Evolutionary conservation across 352 stramenopile species (phyloP).

Genomic region (Phytophthora pseudosyringae): DNA sequence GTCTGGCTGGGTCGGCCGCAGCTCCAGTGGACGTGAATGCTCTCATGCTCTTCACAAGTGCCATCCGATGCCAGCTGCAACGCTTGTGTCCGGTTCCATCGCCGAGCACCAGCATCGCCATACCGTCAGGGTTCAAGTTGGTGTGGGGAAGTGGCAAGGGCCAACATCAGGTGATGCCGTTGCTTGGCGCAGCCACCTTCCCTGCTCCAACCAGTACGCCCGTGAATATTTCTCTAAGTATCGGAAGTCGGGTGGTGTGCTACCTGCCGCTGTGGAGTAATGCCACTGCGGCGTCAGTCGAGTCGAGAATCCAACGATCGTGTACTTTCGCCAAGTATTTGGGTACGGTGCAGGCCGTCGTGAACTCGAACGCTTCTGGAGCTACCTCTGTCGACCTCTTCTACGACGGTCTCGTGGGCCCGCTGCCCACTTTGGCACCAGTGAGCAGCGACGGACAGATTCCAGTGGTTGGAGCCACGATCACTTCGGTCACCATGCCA

Average conservation of each 20-base stretch:
- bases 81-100: conserved; percentile 47
- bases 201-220: conserved; percentile 7
- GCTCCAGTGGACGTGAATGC: conserved; percentile 32
- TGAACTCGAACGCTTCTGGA: conserved; percentile 28
- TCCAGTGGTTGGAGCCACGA: conserved; percentile 6
- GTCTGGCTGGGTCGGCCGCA: conserved; percentile 27
- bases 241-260: conserved; percentile 46
- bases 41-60: conserved; percentile 54
- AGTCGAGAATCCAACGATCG: conserved; percentile 42
- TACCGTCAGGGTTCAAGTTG: conserved; percentile 43
- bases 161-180: conserved; percentile 20
- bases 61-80: conserved; percentile 59
- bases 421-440: conserved; percentile 44
- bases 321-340: conserved; percentile 60
- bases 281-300: conserved; percentile 27
- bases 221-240: conserved; percentile 45
- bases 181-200: conserved; percentile 3
- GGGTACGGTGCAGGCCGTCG: conserved; percentile 35
- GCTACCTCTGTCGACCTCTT: conserved; percentile 39
- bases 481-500: conserved; percentile 22
- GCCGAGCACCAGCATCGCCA: conserved; percentile 26
- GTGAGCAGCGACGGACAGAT: conserved; percentile 7
- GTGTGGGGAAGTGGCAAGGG: conserved; percentile 54
- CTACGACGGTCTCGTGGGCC: conserved; percentile 61
- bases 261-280: conserved; percentile 44